Evolutionary conservation across 768 basidiomycete species (phyloP).

Genomic region (Favolaschia claudopus): DNA sequence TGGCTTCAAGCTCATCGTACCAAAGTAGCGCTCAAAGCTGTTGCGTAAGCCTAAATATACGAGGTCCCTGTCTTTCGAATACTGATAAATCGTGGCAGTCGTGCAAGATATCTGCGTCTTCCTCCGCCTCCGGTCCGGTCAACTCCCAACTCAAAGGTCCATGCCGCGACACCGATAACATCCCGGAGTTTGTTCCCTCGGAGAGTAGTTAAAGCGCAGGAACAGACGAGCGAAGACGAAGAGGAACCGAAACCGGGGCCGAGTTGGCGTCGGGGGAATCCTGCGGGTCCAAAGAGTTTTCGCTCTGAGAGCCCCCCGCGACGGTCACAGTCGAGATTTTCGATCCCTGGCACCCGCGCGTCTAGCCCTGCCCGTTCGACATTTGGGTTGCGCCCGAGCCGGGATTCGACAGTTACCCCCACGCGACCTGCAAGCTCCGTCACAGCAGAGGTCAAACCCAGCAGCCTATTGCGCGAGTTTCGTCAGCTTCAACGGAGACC

Average conservation of each 20-base stretch:
- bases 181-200: slow-evolving; percentile 41
- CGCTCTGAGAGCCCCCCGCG: slow-evolving; percentile 28
- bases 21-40: slow-evolving; percentile 79
- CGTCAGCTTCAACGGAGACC: slow-evolving; percentile 57
- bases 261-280: slow-evolving; percentile 30
- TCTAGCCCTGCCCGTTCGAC: slow-evolving; percentile 24
- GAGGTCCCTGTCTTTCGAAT: background rate
- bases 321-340: slow-evolving; percentile 22
- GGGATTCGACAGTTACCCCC: background rate
- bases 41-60: slow-evolving; percentile 69
- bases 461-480: slow-evolving; percentile 64
- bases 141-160: slow-evolving; percentile 35
- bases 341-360: slow-evolving; percentile 22
- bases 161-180: slow-evolving; percentile 12
- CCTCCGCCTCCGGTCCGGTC: slow-evolving; percentile 61
- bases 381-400: slow-evolving; percentile 15
- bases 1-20: slow-evolving; percentile 77
- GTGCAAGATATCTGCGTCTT: slow-evolving; percentile 82
- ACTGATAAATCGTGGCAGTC: slow-evolving; percentile 50
- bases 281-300: slow-evolving; percentile 12
- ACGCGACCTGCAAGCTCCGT: slow-evolving; percentile 37
- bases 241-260: slow-evolving; percentile 29
- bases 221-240: slow-evolving; percentile 33
- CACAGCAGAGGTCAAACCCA: slow-evolving; percentile 42
- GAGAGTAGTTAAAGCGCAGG: slow-evolving; percentile 31